Percentiles rank a stretch among this genome's conserved stretches.
Conservation (phyloP, 495 filamentous ascomycete species). For the Neurospora sp. region DNA sequence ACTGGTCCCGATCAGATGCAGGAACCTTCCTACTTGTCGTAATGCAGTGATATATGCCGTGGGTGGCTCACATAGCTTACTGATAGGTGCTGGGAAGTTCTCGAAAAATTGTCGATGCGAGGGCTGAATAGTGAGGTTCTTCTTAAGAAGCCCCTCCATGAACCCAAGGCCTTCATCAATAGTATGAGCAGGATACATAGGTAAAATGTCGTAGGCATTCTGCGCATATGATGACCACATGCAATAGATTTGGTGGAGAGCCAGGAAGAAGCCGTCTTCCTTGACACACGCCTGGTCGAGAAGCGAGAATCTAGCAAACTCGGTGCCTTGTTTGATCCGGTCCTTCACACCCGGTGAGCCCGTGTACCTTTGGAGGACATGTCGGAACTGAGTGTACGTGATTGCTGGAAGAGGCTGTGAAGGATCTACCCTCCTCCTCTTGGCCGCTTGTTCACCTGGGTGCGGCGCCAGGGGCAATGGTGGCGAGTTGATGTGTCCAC, state of each 20-base stretch:
- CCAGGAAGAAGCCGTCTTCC: constrained; percentile 53
- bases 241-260: constrained; percentile 61
- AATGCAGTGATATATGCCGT: constrained; percentile 7
- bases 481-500: neutral
- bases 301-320: constrained; percentile 44
- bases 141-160: constrained; percentile 29
- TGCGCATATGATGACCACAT: constrained; percentile 27
- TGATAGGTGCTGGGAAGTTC: constrained; percentile 37
- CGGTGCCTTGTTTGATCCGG: constrained; percentile 14
- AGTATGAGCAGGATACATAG: neutral
- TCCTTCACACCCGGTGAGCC: neutral
- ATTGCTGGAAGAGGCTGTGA: neutral
- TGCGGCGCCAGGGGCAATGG: neutral
- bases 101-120: constrained; percentile 42
- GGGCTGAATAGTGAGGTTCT: constrained; percentile 24
- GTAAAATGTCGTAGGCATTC: constrained; percentile 2
- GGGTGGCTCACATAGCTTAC: constrained; percentile 10
- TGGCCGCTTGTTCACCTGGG: neutral
- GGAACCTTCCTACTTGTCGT: constrained; percentile 22
- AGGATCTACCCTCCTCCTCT: neutral
- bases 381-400: neutral
- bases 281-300: constrained; percentile 45
- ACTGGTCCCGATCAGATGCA: constrained; percentile 25
- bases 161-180: constrained; percentile 29
- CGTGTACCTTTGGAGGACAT: neutral